Evolutionary conservation across 257 asterid species (phyloP), one percentile per base, ranked within the genome.

Genomic region (Fraxinus quadrangulata): DNA sequence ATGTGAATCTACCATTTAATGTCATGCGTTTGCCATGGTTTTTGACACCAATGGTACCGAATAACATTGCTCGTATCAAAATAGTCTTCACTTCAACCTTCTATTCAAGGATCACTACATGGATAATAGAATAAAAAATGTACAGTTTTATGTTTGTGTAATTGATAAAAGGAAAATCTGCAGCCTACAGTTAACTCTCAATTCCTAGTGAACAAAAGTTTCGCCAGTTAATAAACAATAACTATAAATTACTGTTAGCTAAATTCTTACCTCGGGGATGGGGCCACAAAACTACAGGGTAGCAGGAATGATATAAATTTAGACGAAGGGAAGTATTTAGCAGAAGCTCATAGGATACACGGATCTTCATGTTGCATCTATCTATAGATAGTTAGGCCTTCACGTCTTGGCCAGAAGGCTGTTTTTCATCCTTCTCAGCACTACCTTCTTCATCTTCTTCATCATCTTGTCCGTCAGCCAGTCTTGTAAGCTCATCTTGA

Each of bases 401-500:
- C 36, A 92, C 89, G 49, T 78, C 87, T 75, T 78, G 83, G 73
- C 76, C 65, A 0, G 92, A 51, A 81, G 90, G 76, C 51, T 82
- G 78, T 12, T 72, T 80, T 16, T 72, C 84, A 63, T 80, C 87
- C 78, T 87, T 82, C 47, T 67, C 87, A 8, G 73, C 87, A 21
- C 76, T 89, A 19, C 83, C 97, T n/a, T 84, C 97, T 2, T 42
- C 49, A 0, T 82, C 94, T 21, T 88, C 87, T 3, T 87, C 92
- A 0, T 85, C 96, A 11, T 89, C 97, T 0, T 37, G 87, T 39
- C 86, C 97, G 1, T 90, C 97, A 1, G 96, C 99, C 61, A 94
- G 87, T 79, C 88, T 90, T 8, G 96, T 89, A 45, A 94, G 91
- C 84, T 94, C 99, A 2, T 94, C 96, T 88, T 94, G 99, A 84